A percentile compares a stretch with the other conserved stretches of the same genome.
phyloP scores from a whole-genome alignment of 768 basidiomycete genomes.

The Favolaschia claudopus region DNA sequence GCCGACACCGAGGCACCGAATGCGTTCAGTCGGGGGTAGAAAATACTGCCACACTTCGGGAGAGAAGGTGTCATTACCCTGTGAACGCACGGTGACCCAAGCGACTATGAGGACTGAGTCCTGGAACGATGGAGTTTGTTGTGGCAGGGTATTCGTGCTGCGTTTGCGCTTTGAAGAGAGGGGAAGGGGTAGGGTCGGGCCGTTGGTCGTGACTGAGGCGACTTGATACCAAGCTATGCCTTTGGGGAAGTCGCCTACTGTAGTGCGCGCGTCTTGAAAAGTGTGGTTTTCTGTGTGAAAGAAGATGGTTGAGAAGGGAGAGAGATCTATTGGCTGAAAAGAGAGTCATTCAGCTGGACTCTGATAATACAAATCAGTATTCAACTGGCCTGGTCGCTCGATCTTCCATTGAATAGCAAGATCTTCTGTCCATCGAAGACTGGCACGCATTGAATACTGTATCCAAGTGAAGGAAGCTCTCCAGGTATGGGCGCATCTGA shows the following conservation, averaged over 20 bases:
- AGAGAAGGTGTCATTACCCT: background rate
- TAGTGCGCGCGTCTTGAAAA: slow-evolving; percentile 23
- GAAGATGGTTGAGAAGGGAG: slow-evolving; percentile 20
- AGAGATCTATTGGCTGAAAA: slow-evolving; percentile 12
- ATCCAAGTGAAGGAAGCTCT: slow-evolving; percentile 16
- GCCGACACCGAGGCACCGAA: slow-evolving; percentile 29
- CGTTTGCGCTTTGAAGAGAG: background rate
- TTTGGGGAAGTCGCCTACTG: slow-evolving; percentile 29
- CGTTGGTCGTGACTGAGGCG: background rate
- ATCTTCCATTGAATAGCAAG: slow-evolving; percentile 26
- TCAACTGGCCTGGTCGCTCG: background rate
- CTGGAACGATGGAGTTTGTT: background rate
- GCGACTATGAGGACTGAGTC: slow-evolving; percentile 31
- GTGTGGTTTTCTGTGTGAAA: slow-evolving; percentile 31
- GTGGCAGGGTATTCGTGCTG: background rate
- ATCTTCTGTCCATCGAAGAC: slow-evolving; percentile 36
- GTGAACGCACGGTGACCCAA: slow-evolving; percentile 29
- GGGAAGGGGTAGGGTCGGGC: background rate
- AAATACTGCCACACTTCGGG: slow-evolving; percentile 35
- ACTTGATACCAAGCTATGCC: slow-evolving; percentile 30
- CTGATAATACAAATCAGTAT: too few relatives aligned
- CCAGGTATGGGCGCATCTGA: slow-evolving; percentile 26
- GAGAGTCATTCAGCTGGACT: too few relatives aligned
- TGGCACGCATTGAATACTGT: slow-evolving; percentile 22
- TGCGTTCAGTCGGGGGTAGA: slow-evolving; percentile 29